These are phyloP conservation scores for Candida hungchunana DNA, from an alignment of 805 yeast genomes.

Conservation along the genomic window DNA sequence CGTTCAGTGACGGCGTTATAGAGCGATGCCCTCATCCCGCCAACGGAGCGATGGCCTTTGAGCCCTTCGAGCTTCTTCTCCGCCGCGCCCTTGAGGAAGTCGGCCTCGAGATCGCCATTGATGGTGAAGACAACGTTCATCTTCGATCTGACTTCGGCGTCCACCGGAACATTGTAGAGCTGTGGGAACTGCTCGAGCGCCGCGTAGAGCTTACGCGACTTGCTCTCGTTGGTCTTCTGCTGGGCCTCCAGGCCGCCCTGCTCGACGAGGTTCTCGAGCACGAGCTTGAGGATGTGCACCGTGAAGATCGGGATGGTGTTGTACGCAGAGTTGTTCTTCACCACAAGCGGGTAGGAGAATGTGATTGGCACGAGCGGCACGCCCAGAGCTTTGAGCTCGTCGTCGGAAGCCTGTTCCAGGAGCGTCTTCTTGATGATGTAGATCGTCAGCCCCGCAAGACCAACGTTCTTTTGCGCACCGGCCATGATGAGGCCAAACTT, in stretches of 20 bases:
- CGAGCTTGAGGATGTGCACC: constrained; percentile 78
- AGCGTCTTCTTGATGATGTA: constrained; percentile 84
- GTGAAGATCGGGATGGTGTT: constrained; percentile 96
- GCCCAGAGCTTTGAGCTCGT: constrained; percentile 50
- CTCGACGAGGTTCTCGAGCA: constrained; percentile 54
- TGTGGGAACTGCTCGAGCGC: constrained; percentile 64
- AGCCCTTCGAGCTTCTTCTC: constrained; percentile 63
- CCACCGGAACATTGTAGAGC: constrained; percentile 65
- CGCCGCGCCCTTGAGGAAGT: constrained; percentile 67
- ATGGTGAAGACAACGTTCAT: constrained; percentile 94
- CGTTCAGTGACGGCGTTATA: constrained; percentile 72
- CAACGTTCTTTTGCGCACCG: constrained; percentile 98
- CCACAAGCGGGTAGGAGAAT: constrained; percentile 80
- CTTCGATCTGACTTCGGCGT: constrained; percentile 59
- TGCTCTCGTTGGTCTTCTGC: constrained; percentile 50
- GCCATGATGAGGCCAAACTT: constrained; percentile 90
- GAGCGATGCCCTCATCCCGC: constrained; percentile 92
- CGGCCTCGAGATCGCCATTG: constrained; percentile 55
- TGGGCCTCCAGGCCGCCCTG: constrained; percentile 73
- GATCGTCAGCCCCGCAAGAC: constrained; percentile 91
- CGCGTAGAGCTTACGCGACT: constrained; percentile 60
- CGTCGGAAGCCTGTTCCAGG: constrained; percentile 62
- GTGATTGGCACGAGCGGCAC: constrained; percentile 89
- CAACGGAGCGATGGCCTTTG: constrained; percentile 95
- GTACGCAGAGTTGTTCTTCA: constrained; percentile 86